Percentiles rank a stretch among this genome's conserved stretches.
These are phyloP conservation scores for Paralagenidium karlingii DNA, from an alignment of 352 stramenopile species.

Conservation along the genomic window DNA sequence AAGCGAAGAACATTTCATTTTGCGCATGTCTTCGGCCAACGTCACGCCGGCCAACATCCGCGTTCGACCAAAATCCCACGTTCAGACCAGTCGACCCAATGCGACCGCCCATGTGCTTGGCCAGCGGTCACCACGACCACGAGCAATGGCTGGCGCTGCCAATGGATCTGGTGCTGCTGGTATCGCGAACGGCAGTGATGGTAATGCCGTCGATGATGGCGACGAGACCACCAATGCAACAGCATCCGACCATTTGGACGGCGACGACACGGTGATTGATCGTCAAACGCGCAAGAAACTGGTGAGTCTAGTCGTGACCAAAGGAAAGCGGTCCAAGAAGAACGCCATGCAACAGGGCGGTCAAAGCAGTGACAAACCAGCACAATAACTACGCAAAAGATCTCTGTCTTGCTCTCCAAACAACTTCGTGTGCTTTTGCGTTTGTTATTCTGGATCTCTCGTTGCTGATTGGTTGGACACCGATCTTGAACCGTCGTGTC, in stretches of 20 bases:
- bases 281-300: conserved; percentile 75
- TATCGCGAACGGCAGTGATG: conserved; percentile 11
- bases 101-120: conserved; percentile 2
- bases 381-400: too few relatives aligned
- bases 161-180: background rate
- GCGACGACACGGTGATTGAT: conserved; percentile 60
- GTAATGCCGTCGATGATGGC: conserved; percentile 13
- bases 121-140: conserved; percentile 8
- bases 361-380: too few relatives aligned
- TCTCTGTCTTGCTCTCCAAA: too few relatives aligned
- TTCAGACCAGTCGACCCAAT: conserved; percentile 8
- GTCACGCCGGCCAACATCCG: conserved; percentile 53
- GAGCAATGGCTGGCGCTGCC: conserved; percentile 2
- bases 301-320: conserved; percentile 66
- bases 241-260: background rate
- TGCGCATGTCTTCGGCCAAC: conserved; percentile 65
- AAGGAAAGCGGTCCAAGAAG: conserved; percentile 63
- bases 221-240: background rate
- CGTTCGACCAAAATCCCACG: conserved; percentile 56
- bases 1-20: conserved; percentile 75
- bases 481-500: too few relatives aligned
- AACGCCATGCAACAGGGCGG: too few relatives aligned
- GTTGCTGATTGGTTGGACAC: too few relatives aligned
- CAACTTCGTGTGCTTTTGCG: too few relatives aligned
- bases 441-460: too few relatives aligned